These are phyloP conservation scores for Globisporangium alternatum DNA, from an alignment of 352 stramenopile species.

Conservation along the genomic window DNA sequence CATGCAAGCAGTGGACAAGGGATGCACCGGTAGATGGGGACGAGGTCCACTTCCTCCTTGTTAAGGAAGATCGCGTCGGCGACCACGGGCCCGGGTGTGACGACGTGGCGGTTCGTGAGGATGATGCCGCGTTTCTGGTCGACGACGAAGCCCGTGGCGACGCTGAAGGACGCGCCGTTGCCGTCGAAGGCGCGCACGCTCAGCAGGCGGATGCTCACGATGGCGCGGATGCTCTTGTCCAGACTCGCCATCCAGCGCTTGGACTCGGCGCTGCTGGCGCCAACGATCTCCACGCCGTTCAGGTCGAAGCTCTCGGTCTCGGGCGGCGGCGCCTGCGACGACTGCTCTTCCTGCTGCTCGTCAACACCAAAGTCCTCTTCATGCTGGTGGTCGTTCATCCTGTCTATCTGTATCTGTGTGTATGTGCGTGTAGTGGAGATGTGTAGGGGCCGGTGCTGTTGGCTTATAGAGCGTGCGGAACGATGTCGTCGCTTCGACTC, in stretches of 20 bases:
- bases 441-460: not conserved
- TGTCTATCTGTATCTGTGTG: not conserved
- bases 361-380: constrained; percentile 17
- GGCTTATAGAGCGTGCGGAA: not conserved
- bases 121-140: constrained; percentile 86
- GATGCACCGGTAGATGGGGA: constrained; percentile 78
- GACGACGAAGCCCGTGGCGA: constrained; percentile 91
- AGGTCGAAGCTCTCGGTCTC: constrained; percentile 16
- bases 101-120: constrained; percentile 92
- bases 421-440: not conserved
- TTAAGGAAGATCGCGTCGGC: constrained; percentile 93
- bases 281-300: constrained; percentile 14
- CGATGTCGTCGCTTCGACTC: not conserved
- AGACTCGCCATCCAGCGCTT: constrained; percentile 71
- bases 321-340: not conserved
- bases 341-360: constrained; percentile 15
- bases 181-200: constrained; percentile 88
- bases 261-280: constrained; percentile 35
- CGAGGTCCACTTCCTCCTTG: constrained; percentile 91
- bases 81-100: constrained; percentile 84
- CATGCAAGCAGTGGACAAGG: not conserved
- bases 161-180: constrained; percentile 81
- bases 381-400: constrained; percentile 17
- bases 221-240: constrained; percentile 69
- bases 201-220: constrained; percentile 86